Percentiles rank a stretch among this genome's conserved stretches.
These are phyloP conservation scores for Pinus albicaulis DNA, from an alignment of 75 land plant genomes.

Conservation along the genomic window DNA sequence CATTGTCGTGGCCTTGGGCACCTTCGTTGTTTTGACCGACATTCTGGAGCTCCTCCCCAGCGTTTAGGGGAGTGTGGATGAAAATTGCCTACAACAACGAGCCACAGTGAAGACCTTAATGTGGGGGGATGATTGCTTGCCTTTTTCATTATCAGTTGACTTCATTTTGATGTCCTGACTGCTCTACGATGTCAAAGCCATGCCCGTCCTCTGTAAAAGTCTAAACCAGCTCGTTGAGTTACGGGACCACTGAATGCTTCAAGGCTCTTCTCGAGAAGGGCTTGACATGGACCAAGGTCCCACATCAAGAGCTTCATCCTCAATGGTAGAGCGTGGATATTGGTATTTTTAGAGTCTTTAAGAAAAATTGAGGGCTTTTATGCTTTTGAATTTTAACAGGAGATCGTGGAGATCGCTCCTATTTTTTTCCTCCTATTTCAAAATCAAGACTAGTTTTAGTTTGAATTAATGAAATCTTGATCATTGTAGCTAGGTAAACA, in stretches of 20 bases:
- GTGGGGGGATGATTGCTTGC: conserved; percentile 9
- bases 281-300: conserved; percentile 13
- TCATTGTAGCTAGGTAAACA: too few relatives aligned
- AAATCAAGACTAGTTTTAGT: too few relatives aligned
- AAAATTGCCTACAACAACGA: not conserved
- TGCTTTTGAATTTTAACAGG: too few relatives aligned
- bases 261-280: conserved; percentile 2
- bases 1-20: conserved; percentile 1
- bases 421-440: too few relatives aligned
- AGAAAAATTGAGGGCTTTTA: not conserved
- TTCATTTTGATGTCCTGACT: conserved; percentile 18
- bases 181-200: conserved; percentile 10
- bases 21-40: conserved; percentile 16
- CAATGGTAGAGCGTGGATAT: conserved; percentile 25
- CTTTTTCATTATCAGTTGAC: not conserved
- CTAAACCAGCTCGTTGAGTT: conserved; percentile 1
- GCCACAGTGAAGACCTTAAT: conserved; percentile 8
- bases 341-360: conserved; percentile 19
- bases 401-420: too few relatives aligned
- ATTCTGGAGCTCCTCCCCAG: conserved; percentile 8
- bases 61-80: conserved; percentile 7
- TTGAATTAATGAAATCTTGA: too few relatives aligned
- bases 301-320: conserved; percentile 17
- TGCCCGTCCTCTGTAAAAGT: conserved; percentile 14
- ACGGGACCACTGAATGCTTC: conserved; percentile 21